Percentiles rank a stretch among this genome's conserved stretches.
phyloP scores from a whole-genome alignment of 495 filamentous ascomycete species.

The Bacidia rubella region DNA sequence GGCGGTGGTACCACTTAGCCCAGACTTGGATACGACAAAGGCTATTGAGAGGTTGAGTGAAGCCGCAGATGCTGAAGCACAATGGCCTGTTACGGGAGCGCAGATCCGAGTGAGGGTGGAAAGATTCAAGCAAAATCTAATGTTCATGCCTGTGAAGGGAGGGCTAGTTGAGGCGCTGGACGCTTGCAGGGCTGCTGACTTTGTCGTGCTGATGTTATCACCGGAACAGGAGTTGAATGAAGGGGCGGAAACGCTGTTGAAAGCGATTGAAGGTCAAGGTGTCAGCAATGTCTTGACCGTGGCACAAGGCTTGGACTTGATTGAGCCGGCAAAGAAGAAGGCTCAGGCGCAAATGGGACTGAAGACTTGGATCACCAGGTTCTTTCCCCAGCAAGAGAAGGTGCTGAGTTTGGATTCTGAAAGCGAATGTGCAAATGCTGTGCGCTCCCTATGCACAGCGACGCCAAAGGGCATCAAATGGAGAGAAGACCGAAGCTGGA shows the following conservation, averaged over 20 bases:
- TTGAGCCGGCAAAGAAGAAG: conserved; percentile 66
- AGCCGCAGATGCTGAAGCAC: conserved; percentile 62
- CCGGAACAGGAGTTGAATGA: conserved; percentile 70
- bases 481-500: conserved; percentile 90
- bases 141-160: conserved; percentile 60
- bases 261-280: conserved; percentile 82
- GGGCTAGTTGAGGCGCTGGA: conserved; percentile 67
- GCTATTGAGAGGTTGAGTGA: conserved; percentile 58
- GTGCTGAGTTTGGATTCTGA: conserved; percentile 70
- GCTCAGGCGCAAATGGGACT: conserved; percentile 64
- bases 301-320: conserved; percentile 62
- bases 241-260: conserved; percentile 65
- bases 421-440: conserved; percentile 79
- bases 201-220: conserved; percentile 71
- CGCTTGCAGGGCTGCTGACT: conserved; percentile 79
- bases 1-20: conserved; percentile 75
- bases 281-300: conserved; percentile 72
- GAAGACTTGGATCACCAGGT: conserved; percentile 82
- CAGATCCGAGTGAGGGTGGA: conserved; percentile 57
- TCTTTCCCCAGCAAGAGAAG: conserved; percentile 80
- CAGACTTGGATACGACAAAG: conserved; percentile 47
- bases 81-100: conserved; percentile 42
- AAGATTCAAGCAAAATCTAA: conserved; percentile 81
- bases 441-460: conserved; percentile 77
- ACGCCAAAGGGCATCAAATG: conserved; percentile 85